Conservation (phyloP, 768 basidiomycete species). For the Trametes maxima region DNA sequence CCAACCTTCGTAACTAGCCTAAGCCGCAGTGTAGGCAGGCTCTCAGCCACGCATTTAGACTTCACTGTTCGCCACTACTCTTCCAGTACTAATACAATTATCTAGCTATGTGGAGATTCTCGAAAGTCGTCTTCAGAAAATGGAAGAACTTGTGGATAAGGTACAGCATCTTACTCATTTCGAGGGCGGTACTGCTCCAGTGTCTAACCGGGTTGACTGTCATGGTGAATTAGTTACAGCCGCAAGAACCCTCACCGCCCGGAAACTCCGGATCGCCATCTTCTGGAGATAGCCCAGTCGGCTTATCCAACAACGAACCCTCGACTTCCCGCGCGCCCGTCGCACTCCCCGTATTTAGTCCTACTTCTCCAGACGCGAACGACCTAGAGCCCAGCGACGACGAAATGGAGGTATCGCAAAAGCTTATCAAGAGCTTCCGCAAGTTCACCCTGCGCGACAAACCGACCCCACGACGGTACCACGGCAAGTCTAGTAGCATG, state of each 20-base stretch:
- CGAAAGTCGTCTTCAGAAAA: conserved; percentile 25
- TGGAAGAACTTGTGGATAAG: conserved; percentile 27
- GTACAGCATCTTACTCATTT: conserved; percentile 8
- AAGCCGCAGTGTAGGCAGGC: no score
- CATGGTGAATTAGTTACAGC: background rate
- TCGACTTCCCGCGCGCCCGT: background rate
- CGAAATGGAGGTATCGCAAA: conserved; percentile 18
- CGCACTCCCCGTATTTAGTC: background rate
- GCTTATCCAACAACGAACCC: background rate
- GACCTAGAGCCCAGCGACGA: conserved; percentile 27
- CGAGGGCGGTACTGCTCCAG: no score
- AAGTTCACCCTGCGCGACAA: background rate
- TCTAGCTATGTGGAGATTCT: conserved; percentile 27
- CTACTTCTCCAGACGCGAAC: background rate
- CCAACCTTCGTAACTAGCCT: no score
- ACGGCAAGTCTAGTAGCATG: conserved; percentile 28
- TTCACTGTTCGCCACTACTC: no score
- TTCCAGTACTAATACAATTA: background rate
- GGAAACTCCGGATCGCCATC: background rate
- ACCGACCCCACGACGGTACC: conserved; percentile 12
- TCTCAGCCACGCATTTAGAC: no score
- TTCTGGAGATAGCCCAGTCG: background rate
- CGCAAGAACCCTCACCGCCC: conserved; percentile 3
- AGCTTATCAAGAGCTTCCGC: conserved; percentile 6
- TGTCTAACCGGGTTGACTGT: conserved; percentile 12